Percentiles rank a stretch among this genome's conserved stretches.
Conservation (phyloP, 352 stramenopile genomes). For the Halophytophthora polymorphica region DNA sequence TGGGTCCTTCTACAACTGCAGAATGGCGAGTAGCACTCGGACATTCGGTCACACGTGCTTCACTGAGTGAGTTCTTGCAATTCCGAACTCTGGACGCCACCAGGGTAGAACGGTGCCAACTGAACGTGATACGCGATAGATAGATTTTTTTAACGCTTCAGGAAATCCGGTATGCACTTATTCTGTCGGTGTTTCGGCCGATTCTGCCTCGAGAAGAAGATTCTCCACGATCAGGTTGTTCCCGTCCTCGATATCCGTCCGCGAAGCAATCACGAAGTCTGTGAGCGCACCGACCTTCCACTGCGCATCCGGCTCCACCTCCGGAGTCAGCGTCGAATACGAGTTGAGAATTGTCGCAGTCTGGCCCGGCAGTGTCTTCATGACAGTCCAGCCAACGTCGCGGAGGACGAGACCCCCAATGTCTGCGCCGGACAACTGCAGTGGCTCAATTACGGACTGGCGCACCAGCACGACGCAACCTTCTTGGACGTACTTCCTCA, state of each 20-base stretch:
- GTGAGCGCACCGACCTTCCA: slow-evolving; percentile 35
- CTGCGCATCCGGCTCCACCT: slow-evolving; percentile 28
- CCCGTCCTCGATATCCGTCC: slow-evolving; percentile 18
- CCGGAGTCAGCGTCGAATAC: slow-evolving; percentile 21
- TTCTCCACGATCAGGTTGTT: slow-evolving; percentile 26
- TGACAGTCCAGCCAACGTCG: slow-evolving; percentile 28
- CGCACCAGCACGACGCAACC: slow-evolving; percentile 23
- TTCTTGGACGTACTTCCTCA: slow-evolving; percentile 22
- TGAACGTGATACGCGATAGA: no score
- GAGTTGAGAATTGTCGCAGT: slow-evolving; percentile 22
- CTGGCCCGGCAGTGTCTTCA: slow-evolving; percentile 18
- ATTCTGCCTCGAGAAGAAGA: slow-evolving; percentile 16
- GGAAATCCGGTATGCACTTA: neutral
- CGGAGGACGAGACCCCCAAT: slow-evolving; percentile 16
- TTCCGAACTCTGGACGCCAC: no score
- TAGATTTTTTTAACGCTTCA: no score
- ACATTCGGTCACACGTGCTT: no score
- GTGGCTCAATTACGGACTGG: slow-evolving; percentile 14
- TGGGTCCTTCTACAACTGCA: no score
- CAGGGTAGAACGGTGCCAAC: no score
- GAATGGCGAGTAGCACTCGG: no score
- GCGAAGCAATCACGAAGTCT: slow-evolving; percentile 37
- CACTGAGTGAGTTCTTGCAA: no score
- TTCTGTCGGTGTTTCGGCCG: neutral
- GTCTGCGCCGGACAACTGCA: slow-evolving; percentile 2